These are phyloP conservation scores for Botrytis elliptica DNA, from an alignment of 2,329 filamentous ascomycete species.

Conservation along the genomic window DNA sequence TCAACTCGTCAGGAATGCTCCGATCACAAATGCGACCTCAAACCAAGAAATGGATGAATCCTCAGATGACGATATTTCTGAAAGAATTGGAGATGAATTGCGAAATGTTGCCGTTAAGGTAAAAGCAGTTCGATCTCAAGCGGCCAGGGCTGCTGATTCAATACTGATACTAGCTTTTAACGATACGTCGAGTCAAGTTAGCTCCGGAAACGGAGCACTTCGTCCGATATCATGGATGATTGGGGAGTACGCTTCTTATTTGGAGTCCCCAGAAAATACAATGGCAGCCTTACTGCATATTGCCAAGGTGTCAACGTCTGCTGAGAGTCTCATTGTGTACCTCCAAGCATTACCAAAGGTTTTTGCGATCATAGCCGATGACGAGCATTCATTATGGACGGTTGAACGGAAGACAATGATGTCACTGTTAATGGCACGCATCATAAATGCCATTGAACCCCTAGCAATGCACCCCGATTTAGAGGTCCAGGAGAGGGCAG, in stretches of 20 bases:
- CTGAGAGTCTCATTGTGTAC: slow-evolving; percentile 71
- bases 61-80: slow-evolving; percentile 50
- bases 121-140: slow-evolving; percentile 73
- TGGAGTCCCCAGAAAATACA: slow-evolving; percentile 68
- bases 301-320: slow-evolving; percentile 51
- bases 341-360: slow-evolving; percentile 86
- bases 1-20: slow-evolving; percentile 75
- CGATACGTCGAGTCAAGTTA: slow-evolving; percentile 53
- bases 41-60: slow-evolving; percentile 21
- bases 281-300: slow-evolving; percentile 72
- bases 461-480: slow-evolving; percentile 79
- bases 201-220: slow-evolving; percentile 63
- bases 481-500: slow-evolving; percentile 91
- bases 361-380: slow-evolving; percentile 69
- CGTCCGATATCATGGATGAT: slow-evolving; percentile 79
- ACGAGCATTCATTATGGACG: slow-evolving; percentile 67
- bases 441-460: slow-evolving; percentile 78
- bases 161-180: slow-evolving; percentile 63
- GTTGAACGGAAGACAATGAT: slow-evolving; percentile 70
- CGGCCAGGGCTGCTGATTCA: slow-evolving; percentile 77
- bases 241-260: slow-evolving; percentile 79
- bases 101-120: slow-evolving; percentile 92
- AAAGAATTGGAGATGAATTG: slow-evolving; percentile 78
- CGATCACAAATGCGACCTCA: slow-evolving; percentile 43
- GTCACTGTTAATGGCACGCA: slow-evolving; percentile 74